A percentile compares a stretch with the other conserved stretches of the same genome.
phyloP scores from a whole-genome alignment of 2,329 filamentous ascomycete genomes.

The Fusarium dlaminii region DNA sequence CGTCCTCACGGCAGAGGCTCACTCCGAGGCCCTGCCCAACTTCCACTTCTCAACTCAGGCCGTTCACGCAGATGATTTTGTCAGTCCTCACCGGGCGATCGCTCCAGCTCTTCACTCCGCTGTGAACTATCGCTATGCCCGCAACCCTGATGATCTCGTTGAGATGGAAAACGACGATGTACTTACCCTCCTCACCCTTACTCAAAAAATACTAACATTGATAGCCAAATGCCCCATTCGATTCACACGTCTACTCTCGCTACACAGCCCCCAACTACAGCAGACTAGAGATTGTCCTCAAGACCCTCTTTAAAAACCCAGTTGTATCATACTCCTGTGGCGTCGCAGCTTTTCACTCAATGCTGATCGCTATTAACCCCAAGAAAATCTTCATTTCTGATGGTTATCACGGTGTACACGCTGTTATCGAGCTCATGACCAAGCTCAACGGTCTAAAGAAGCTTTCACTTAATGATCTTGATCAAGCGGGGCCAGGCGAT shows the following conservation, averaged over 20 bases:
- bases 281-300: slow-evolving; percentile 84
- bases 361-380: slow-evolving; percentile 83
- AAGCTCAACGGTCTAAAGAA: slow-evolving; percentile 80
- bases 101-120: neutral
- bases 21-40: neutral
- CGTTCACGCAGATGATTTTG: neutral
- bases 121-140: neutral
- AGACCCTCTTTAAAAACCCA: slow-evolving; percentile 75
- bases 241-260: slow-evolving; percentile 85
- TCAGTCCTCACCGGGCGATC: neutral
- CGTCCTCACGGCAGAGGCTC: neutral
- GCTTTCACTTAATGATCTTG: slow-evolving; percentile 75
- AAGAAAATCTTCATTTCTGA: slow-evolving; percentile 81
- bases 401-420: slow-evolving; percentile 95
- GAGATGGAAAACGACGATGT: neutral
- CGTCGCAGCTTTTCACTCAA: slow-evolving; percentile 85
- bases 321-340: slow-evolving; percentile 83
- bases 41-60: neutral
- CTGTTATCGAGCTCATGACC: slow-evolving; percentile 76
- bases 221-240: slow-evolving; percentile 60
- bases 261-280: slow-evolving; percentile 79
- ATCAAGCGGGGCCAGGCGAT: slow-evolving; percentile 70
- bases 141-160: neutral
- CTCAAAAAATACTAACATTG: neutral
- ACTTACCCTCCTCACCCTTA: neutral